Evolutionary conservation across 345 rosid species (phyloP).

Genomic region (Acer negundo): DNA sequence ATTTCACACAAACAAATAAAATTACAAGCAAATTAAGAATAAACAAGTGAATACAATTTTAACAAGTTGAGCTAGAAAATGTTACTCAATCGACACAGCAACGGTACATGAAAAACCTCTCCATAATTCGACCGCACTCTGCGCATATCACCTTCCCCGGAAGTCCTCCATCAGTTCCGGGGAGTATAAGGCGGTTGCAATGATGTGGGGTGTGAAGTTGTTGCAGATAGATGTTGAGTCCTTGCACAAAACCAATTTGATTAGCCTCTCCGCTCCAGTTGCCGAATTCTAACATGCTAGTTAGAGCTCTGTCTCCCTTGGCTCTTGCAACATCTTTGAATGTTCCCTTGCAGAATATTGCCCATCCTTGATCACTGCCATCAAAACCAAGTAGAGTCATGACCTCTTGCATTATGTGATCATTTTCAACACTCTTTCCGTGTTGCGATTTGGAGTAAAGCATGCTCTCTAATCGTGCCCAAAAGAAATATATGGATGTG

Average conservation of each 20-base stretch:
- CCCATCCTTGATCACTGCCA: constrained; percentile 38
- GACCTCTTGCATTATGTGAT: constrained; percentile 36
- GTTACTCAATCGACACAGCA: constrained; percentile 33
- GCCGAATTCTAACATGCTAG: constrained; percentile 8
- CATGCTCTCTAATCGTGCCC: constrained; percentile 47
- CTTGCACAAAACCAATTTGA: constrained; percentile 10
- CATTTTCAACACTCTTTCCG: constrained; percentile 17
- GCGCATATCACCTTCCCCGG: constrained; percentile 34
- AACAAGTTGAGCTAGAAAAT: background rate
- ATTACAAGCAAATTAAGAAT: background rate
- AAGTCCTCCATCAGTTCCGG: constrained; percentile 28
- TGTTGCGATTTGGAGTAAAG: constrained; percentile 33
- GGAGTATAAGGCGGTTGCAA: constrained; percentile 40
- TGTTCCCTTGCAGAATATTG: constrained; percentile 24
- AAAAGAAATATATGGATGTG: constrained; percentile 34
- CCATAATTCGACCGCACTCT: constrained; percentile 39
- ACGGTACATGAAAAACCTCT: constrained; percentile 46
- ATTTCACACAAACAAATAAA: background rate
- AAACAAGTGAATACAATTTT: background rate
- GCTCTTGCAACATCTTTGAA: constrained; percentile 18
- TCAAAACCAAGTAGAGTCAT: constrained; percentile 39
- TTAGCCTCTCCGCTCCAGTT: background rate
- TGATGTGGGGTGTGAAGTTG: constrained; percentile 21
- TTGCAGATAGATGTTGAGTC: constrained; percentile 12
- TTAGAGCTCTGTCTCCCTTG: constrained; percentile 15